These are phyloP conservation scores for Kluyveromyces lactis DNA, from an alignment of 805 yeast genomes.

Conservation along the genomic window DNA sequence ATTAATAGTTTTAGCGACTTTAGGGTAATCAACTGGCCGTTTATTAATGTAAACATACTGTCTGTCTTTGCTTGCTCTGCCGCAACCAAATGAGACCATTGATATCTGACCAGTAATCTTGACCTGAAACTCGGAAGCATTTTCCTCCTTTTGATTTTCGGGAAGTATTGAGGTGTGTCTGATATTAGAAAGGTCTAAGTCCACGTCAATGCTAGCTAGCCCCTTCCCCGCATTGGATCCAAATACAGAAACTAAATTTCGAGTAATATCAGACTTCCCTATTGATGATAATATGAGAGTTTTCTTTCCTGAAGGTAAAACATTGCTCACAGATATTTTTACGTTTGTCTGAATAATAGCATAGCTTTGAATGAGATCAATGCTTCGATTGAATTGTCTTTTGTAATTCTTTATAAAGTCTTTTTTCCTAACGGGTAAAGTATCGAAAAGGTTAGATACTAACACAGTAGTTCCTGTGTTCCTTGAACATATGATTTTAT, in stretches of 20 bases:
- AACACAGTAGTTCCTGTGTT: slow-evolving; percentile 61
- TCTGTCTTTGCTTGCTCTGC: slow-evolving; percentile 62
- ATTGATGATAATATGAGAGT: slow-evolving; percentile 50
- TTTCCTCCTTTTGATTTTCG: slow-evolving; percentile 11
- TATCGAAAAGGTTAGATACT: slow-evolving; percentile 52
- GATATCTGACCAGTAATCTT: slow-evolving; percentile 58
- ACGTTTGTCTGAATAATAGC: slow-evolving; percentile 51
- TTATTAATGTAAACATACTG: slow-evolving; percentile 68
- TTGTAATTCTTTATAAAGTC: slow-evolving; percentile 60
- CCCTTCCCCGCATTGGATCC: slow-evolving; percentile 62
- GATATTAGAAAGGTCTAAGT: slow-evolving; percentile 26
- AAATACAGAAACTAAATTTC: slow-evolving; percentile 57
- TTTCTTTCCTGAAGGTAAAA: slow-evolving; percentile 40
- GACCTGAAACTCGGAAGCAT: slow-evolving; percentile 27
- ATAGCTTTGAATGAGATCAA: slow-evolving; percentile 57
- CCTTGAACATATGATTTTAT: slow-evolving; percentile 39
- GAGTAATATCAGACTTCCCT: slow-evolving; percentile 40
- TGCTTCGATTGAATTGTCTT: slow-evolving; percentile 64
- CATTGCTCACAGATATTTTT: slow-evolving; percentile 53
- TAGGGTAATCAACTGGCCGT: slow-evolving; percentile 60
- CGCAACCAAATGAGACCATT: slow-evolving; percentile 69
- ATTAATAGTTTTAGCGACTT: slow-evolving; percentile 50
- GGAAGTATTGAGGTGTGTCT: slow-evolving; percentile 12
- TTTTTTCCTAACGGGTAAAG: slow-evolving; percentile 74
- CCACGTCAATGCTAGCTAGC: slow-evolving; percentile 41